Conservation (phyloP, 2,329 filamentous ascomycete genomes). For the Monilinia polystroma region DNA sequence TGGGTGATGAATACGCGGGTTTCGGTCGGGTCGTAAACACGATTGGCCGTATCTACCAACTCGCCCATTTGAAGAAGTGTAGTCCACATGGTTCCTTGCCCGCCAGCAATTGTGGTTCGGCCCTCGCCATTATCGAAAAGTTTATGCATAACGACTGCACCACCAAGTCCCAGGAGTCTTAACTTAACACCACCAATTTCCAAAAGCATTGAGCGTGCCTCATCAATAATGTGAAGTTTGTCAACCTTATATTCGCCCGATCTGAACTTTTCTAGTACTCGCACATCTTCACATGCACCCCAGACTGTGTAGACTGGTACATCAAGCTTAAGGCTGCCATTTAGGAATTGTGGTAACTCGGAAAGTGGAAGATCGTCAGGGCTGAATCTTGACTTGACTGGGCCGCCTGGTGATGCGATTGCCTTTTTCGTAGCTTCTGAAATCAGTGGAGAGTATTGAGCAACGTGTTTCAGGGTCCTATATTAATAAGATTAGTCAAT, state of each 20-base stretch:
- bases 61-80: conserved; percentile 97
- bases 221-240: conserved; percentile 97
- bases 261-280: conserved; percentile 94
- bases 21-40: conserved; percentile 97
- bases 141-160: conserved; percentile 99
- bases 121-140: conserved; percentile 98
- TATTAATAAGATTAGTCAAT: conserved; percentile 36
- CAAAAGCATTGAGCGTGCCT: conserved; percentile 91
- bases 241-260: conserved; percentile 97
- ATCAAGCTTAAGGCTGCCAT: conserved; percentile 85
- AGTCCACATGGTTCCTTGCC: conserved; percentile 99
- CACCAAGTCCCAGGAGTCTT: conserved; percentile 86
- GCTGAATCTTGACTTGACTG: conserved; percentile 82
- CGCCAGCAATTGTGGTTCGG: conserved; percentile 94
- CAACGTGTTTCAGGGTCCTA: conserved; percentile 96
- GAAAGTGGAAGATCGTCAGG: conserved; percentile 85
- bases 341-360: conserved; percentile 85
- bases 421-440: conserved; percentile 71
- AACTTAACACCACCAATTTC: conserved; percentile 96
- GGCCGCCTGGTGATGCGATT: conserved; percentile 65
- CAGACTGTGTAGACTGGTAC: conserved; percentile 98
- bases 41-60: conserved; percentile 94
- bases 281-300: conserved; percentile 98
- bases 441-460: conserved; percentile 95
- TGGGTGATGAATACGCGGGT: conserved; percentile 96